phyloP scores from a whole-genome alignment of 139 green algal genomes.

The Penium margaritaceum region DNA sequence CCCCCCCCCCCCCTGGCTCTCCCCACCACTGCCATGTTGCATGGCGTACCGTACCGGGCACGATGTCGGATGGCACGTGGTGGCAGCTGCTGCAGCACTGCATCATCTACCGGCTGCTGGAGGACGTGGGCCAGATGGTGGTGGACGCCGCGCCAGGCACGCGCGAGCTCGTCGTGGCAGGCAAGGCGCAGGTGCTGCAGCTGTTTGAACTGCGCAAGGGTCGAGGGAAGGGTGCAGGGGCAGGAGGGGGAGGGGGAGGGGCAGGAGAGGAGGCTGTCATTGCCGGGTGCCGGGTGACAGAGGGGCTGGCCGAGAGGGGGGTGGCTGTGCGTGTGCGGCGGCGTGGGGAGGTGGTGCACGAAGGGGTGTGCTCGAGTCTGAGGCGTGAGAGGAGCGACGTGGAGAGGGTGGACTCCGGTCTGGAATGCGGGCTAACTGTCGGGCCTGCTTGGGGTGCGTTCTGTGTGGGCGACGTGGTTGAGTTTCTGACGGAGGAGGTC shows the following conservation, averaged over 20 bases:
- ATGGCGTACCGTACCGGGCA: too few species aligned
- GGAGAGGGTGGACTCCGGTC: constrained; percentile 13
- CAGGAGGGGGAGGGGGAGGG: background rate
- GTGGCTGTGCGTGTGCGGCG: constrained; percentile 18
- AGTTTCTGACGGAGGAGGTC: constrained; percentile 29
- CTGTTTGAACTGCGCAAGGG: constrained; percentile 4
- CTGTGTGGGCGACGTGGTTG: constrained; percentile 23
- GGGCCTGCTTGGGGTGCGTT: constrained; percentile 20
- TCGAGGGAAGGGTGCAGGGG: background rate
- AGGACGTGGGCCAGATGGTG: constrained; percentile 20
- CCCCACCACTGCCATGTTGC: too few species aligned
- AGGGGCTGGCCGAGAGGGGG: constrained; percentile 15
- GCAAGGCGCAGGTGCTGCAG: constrained; percentile 36
- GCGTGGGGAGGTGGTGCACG: constrained; percentile 12
- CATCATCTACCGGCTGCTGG: constrained; percentile 32
- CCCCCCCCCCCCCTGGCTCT: too few species aligned
- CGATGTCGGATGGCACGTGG: too few species aligned
- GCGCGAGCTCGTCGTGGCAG: background rate
- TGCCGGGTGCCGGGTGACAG: constrained; percentile 24
- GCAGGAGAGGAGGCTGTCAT: constrained; percentile 6
- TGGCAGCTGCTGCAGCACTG: too few species aligned
- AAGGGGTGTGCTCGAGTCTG: constrained; percentile 17
- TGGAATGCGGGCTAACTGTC: constrained; percentile 36
- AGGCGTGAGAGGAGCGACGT: constrained; percentile 34
- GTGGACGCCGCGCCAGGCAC: background rate